Evolutionary conservation across 495 filamentous ascomycete genomes (phyloP).

Genomic region (Penicillium cataractarum): DNA sequence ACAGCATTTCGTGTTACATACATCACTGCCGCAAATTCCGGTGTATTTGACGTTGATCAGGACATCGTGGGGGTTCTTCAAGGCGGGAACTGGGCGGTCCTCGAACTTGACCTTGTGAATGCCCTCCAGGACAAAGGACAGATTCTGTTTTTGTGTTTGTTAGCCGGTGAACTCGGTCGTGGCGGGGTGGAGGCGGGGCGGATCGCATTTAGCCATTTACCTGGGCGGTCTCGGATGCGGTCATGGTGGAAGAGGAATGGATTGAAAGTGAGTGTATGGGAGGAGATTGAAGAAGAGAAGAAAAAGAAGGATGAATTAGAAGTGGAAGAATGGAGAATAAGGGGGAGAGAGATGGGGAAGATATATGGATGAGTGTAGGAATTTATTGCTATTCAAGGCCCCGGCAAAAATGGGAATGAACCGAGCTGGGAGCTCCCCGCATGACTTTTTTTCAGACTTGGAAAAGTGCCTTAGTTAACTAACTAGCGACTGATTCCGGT

Average conservation of each 20-base stretch:
- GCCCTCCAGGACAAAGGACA: conserved; percentile 82
- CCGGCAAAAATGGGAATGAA: conserved; percentile 13
- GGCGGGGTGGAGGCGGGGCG: conserved; percentile 3
- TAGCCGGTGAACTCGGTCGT: conserved; percentile 5
- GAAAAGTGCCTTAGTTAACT: no score
- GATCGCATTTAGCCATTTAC: conserved; percentile 22
- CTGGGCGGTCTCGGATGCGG: conserved; percentile 26
- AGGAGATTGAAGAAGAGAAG: background rate
- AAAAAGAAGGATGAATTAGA: background rate
- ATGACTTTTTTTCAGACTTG: background rate
- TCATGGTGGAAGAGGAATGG: conserved; percentile 6
- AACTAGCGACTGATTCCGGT: background rate
- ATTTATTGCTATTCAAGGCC: background rate
- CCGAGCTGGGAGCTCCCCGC: conserved; percentile 24
- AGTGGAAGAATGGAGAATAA: background rate
- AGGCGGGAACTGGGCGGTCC: conserved; percentile 71
- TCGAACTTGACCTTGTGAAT: conserved; percentile 71
- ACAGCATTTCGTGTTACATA: conserved; percentile 35
- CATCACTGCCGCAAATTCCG: conserved; percentile 89
- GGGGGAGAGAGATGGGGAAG: background rate
- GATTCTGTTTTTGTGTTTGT: conserved; percentile 61
- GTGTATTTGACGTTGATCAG: conserved; percentile 83
- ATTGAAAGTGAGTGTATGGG: background rate
- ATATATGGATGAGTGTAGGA: background rate
- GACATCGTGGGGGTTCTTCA: conserved; percentile 72